These are phyloP conservation scores for Vigna angularis DNA, from an alignment of 306 rosid species.

Conservation along the genomic window DNA sequence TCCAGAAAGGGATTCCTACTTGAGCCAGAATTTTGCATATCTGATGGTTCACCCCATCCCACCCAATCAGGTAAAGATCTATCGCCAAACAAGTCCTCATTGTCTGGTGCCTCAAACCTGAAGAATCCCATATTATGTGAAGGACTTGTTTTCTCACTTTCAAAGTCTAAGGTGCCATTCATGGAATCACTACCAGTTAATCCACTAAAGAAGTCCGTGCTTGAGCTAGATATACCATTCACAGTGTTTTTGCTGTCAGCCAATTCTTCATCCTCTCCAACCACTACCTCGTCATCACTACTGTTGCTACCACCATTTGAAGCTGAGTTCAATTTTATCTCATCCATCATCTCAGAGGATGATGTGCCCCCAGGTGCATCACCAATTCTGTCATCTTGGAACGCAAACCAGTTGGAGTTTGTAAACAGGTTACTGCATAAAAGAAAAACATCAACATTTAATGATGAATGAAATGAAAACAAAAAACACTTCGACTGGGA, in stretches of 20 bases:
- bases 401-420: slow-evolving; percentile 97
- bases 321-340: slow-evolving; percentile 71
- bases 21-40: slow-evolving; percentile 74
- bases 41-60: slow-evolving; percentile 81
- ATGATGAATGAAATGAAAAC: slow-evolving; percentile 25
- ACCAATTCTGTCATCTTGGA: slow-evolving; percentile 86
- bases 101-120: slow-evolving; percentile 73
- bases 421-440: slow-evolving; percentile 86
- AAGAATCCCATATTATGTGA: slow-evolving; percentile 81
- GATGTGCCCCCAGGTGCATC: slow-evolving; percentile 64
- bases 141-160: slow-evolving; percentile 58
- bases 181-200: slow-evolving; percentile 52
- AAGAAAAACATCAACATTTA: slow-evolving; percentile 38
- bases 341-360: slow-evolving; percentile 84
- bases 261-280: slow-evolving; percentile 85
- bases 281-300: slow-evolving; percentile 93
- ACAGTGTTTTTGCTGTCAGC: slow-evolving; percentile 57
- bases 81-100: slow-evolving; percentile 75
- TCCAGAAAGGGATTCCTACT: slow-evolving; percentile 86
- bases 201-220: slow-evolving; percentile 53
- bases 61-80: slow-evolving; percentile 96
- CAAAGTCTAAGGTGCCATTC: slow-evolving; percentile 53
- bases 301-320: slow-evolving; percentile 65
- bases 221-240: slow-evolving; percentile 69
- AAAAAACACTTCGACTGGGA: background rate